Evolutionary conservation across 225 moss, liverwort and hornwort species (phyloP).

Genomic region (Polytrichum commune): DNA sequence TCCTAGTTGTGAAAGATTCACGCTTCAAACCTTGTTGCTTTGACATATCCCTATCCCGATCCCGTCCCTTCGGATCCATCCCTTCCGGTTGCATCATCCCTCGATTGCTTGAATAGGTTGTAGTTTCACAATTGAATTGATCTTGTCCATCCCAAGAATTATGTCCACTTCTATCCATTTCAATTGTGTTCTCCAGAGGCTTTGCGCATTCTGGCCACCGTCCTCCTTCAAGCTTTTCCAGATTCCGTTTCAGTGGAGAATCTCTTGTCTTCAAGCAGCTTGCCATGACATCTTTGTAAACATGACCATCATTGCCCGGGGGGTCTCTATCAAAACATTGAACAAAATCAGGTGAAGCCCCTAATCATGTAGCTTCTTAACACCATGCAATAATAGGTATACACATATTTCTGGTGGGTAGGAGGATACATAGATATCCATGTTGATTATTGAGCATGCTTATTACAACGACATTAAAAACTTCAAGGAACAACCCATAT

Average conservation of each 20-base stretch:
- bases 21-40: not conserved
- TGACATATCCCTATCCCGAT: not conserved
- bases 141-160: no score
- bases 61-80: no score
- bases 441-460: not conserved
- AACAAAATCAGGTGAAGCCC: not conserved
- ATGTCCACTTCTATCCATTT: no score
- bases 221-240: not conserved
- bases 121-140: not conserved
- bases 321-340: not conserved
- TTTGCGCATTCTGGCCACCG: not conserved
- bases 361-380: not conserved
- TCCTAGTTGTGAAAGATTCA: not conserved
- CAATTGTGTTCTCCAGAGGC: no score
- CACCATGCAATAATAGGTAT: not conserved
- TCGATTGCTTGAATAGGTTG: no score
- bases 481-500: no score
- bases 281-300: not conserved
- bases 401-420: not conserved
- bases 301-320: not conserved
- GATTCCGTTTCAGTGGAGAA: not conserved
- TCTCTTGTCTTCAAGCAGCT: not conserved
- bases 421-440: not conserved
- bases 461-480: no score
- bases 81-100: no score